Evolutionary conservation across 2,329 filamentous ascomycete species (phyloP), one percentile per base, ranked within the genome.

Genomic region (Eutypa lata): DNA sequence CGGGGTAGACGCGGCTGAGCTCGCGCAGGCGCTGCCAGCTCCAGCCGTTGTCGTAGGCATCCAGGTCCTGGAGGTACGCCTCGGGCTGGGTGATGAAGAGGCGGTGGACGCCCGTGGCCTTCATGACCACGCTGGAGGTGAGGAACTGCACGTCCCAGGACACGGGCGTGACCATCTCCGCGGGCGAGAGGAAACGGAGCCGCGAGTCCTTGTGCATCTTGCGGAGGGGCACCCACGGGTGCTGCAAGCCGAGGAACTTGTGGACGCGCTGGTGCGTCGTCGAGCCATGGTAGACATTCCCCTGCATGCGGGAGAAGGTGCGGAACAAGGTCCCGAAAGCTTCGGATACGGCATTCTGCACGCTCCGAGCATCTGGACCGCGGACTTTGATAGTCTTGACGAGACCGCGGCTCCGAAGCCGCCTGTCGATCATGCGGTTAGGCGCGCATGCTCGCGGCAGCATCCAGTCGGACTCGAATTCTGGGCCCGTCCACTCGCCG

Each of bases 21-120:
- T 84, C 79, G 33, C 84, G 81, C 10, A 92, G 68, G 45, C 78
- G 79, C 59, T 85, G 84, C 89, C 89, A 93, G 1, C 82, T 85
- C 87, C 87, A 91, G 5, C 77, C 76, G 10, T 73, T 65, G 43
- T 79, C 76, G 37, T 80, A 78, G 5, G 79, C 75, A 31, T 76
- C 71, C 14, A 73, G 68, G 55, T 84, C 81, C 63, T 93, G 89
- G 2, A 89, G 71, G 58, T 93, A 93, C 1, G 87, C 86, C 59
- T 88, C 84, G 3, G 86, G 82, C 53, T 90, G 87, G 1, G 89
- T 93, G 53, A 92, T 78, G 69, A 89, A 93, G 13, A 93, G 78
- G 8, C 89, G 80, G 56, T 85, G 84, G 57, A 76, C 69, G 22
- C 81, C 78, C 10, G 81, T 78, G 28, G 84, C 79, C 62, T 86